Evolutionary conservation across 352 stramenopile species (phyloP).

Genomic region (Phytopythium mirpurense): DNA sequence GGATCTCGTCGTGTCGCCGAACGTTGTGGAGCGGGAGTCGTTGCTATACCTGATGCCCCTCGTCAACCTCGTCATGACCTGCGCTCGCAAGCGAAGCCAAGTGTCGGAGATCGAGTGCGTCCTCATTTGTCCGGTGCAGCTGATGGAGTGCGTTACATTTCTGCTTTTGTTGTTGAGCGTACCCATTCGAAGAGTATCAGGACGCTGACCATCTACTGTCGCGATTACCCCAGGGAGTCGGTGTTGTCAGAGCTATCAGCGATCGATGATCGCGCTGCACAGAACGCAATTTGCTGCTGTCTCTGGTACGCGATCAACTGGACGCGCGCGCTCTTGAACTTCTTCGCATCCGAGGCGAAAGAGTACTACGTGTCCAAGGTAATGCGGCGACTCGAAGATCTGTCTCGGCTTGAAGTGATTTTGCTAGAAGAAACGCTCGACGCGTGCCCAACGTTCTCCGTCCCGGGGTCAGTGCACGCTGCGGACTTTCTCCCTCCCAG

Average conservation of each 20-base stretch:
- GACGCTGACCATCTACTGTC: background rate
- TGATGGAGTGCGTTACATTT: conserved; percentile 44
- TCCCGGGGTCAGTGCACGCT: conserved; percentile 14
- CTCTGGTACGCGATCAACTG: conserved; percentile 62
- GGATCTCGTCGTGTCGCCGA: conserved; percentile 35
- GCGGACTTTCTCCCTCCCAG: background rate
- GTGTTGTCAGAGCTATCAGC: conserved; percentile 37
- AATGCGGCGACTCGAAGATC: conserved; percentile 34
- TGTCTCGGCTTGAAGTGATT: conserved; percentile 33
- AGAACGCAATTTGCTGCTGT: conserved; percentile 36
- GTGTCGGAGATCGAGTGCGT: conserved; percentile 39
- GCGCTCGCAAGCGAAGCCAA: conserved; percentile 20
- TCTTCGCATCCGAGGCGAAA: conserved; percentile 31
- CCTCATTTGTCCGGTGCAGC: conserved; percentile 45
- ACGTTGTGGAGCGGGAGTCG: conserved; percentile 33
- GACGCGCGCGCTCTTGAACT: conserved; percentile 55
- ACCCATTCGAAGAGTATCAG: background rate
- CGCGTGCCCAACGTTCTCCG: conserved; percentile 20
- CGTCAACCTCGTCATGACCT: conserved; percentile 34
- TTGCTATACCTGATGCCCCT: conserved; percentile 38
- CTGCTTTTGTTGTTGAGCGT: background rate
- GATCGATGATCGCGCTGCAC: conserved; percentile 25
- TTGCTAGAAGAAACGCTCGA: conserved; percentile 29
- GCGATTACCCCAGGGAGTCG: conserved; percentile 18
- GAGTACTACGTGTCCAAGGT: conserved; percentile 31